Evolutionary conservation across 73 alveolate species (phyloP).

Genomic region (Paramecium biaurelia): DNA sequence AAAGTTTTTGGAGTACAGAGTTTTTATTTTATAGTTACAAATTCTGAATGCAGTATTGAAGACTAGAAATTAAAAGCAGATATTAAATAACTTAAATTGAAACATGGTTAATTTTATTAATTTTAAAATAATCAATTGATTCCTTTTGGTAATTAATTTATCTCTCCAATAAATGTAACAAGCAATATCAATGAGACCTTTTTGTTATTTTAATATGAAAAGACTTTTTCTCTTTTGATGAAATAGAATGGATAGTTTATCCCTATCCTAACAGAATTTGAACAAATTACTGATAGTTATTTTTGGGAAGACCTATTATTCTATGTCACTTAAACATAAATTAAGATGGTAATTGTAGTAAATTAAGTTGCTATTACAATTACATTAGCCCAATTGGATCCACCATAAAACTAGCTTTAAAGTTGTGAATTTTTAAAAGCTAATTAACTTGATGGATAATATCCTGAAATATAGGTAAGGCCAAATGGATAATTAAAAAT

Average conservation of each 20-base stretch:
- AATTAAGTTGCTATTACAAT: not conserved
- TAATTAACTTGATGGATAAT: not conserved
- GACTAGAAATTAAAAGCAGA: not conserved
- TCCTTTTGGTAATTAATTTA: not conserved
- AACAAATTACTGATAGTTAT: not conserved
- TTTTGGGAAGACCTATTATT: conserved; percentile 16
- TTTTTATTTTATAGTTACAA: not conserved
- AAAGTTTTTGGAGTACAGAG: not conserved
- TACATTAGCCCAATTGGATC: not conserved
- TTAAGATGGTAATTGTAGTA: not conserved
- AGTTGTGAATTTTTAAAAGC: conserved; percentile 41
- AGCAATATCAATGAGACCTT: not conserved
- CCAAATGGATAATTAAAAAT: conserved; percentile 29
- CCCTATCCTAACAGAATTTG: not conserved
- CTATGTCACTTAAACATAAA: not conserved
- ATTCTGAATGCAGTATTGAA: not conserved
- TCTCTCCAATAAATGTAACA: not conserved
- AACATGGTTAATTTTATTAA: conserved; percentile 19
- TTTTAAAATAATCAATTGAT: not conserved
- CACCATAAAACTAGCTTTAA: not conserved
- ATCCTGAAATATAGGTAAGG: not conserved
- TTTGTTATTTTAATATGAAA: not conserved
- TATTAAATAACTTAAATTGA: not conserved
- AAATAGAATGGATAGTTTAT: not conserved
- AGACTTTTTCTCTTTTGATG: not conserved